Evolutionary conservation across 2,329 filamentous ascomycete species (phyloP), one percentile per base, ranked within the genome.

Genomic region (Ceratocystiopsis sp.): DNA sequence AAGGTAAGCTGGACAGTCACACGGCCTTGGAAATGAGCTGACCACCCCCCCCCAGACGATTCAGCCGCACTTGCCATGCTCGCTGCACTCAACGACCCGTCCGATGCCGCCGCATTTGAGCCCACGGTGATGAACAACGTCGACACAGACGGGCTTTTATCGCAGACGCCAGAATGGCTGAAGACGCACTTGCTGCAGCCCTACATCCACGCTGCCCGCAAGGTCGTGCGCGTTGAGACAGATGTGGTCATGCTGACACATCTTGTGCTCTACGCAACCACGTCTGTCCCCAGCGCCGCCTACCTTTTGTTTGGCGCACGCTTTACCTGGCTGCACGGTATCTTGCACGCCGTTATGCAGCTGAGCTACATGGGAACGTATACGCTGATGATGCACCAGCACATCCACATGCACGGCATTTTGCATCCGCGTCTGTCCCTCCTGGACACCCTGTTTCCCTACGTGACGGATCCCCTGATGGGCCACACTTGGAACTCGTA

Each of bases 401-500:
- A 89, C 57, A 87, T 89, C 51, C 83, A 89, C 56, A 76, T 76
- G 64, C 69, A 76, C 38, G 83, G 83, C 15, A 66, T 87, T 3
- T 60, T 87, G 34, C 60, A 65, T 19, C 72, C 71, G 52, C 72
- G 69, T 38, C 42, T 43, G 4, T 42, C 41, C 14, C 53, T 68
- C 29, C 58, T 87, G 46, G 83, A 89, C 53, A 55, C 59, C 7
- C 42, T 68, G 2, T 87, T 86, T 51, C 83, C 83, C 0, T 89
- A 85, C 55, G 58, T 87, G 36, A 64, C 75, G 12, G 80, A 86
- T 51, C 82, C 82, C 0, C 60, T 89, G 45, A 80, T 85, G 72
- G 83, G 83, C 12, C 83, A 89, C 54, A 86, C 82, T 0, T 86
- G 81, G 80, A 84, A 89, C 60, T 79, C 78, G 2, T 89, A 89